These are phyloP conservation scores for Mayamaea pseudoterrestris DNA, from an alignment of 108 stramenopile species.

Conservation along the genomic window DNA sequence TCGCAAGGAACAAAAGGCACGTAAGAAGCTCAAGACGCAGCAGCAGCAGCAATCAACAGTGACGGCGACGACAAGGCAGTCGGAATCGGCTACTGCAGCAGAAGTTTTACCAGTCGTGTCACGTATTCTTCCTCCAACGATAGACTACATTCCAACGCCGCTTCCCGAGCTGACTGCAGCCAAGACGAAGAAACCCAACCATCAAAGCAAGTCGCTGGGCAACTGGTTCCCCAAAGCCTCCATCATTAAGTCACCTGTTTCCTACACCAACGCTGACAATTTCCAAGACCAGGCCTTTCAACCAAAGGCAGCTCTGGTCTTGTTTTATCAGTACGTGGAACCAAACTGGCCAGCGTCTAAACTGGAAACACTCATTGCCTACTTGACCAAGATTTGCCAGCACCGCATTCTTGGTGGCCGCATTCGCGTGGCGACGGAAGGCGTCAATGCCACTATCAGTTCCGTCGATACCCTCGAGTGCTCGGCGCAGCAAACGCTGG, in stretches of 20 bases:
- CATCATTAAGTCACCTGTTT: slow-evolving; percentile 46
- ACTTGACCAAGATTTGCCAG: slow-evolving; percentile 34
- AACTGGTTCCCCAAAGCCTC: slow-evolving; percentile 83
- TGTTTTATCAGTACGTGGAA: slow-evolving; percentile 75
- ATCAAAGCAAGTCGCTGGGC: slow-evolving; percentile 29
- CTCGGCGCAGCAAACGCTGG: slow-evolving; percentile 35
- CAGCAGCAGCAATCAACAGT: slow-evolving; percentile 1
- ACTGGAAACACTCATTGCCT: slow-evolving; percentile 38
- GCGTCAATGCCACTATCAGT: slow-evolving; percentile 66
- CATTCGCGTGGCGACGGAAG: slow-evolving; percentile 71
- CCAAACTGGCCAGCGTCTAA: slow-evolving; percentile 36
- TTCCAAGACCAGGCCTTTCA: neutral
- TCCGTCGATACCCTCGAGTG: slow-evolving; percentile 27
- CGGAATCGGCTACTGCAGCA: neutral
- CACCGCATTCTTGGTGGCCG: slow-evolving; percentile 55
- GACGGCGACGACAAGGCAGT: neutral
- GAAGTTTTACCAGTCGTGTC: neutral
- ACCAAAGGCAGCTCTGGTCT: slow-evolving; percentile 38
- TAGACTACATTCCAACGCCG: slow-evolving; percentile 5
- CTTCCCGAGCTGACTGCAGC: slow-evolving; percentile 4
- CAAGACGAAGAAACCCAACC: slow-evolving; percentile 1
- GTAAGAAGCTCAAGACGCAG: slow-evolving; percentile 8
- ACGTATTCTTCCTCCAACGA: slow-evolving; percentile 1
- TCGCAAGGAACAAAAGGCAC: slow-evolving; percentile 19
- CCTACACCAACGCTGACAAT: slow-evolving; percentile 37